Conservation (phyloP, 2,329 filamentous ascomycete species). For the Diaporthe vaccinii region DNA sequence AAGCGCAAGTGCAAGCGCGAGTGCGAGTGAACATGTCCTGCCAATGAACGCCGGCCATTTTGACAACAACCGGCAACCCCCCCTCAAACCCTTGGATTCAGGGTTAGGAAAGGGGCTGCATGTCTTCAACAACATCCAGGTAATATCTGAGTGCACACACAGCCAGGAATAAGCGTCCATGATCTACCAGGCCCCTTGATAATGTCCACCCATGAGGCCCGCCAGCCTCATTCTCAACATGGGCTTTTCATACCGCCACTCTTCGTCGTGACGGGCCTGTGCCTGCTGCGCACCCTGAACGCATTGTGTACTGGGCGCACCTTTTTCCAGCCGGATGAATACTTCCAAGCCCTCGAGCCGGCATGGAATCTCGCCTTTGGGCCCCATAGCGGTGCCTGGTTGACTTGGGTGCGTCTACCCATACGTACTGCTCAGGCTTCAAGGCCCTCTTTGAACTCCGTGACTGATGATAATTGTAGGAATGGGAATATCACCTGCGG, state of each 20-base stretch:
- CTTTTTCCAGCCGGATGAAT: slow-evolving; percentile 99
- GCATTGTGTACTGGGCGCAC: slow-evolving; percentile 79
- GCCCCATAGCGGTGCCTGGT: slow-evolving; percentile 81
- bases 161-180: background rate
- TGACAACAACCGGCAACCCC: background rate
- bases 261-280: slow-evolving; percentile 55
- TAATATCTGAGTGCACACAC: background rate
- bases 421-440: background rate
- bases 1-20: background rate
- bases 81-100: background rate
- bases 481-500: slow-evolving; percentile 90
- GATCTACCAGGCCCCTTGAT: slow-evolving; percentile 15
- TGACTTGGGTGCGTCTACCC: slow-evolving; percentile 86
- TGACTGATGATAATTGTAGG: slow-evolving; percentile 65
- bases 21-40: background rate
- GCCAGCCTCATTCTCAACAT: slow-evolving; percentile 39
- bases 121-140: background rate
- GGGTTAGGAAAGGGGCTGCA: slow-evolving; percentile 8
- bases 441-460: slow-evolving; percentile 36
- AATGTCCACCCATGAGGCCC: slow-evolving; percentile 36
- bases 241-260: slow-evolving; percentile 38
- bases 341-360: slow-evolving; percentile 94
- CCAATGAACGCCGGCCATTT: slow-evolving; percentile 31
- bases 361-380: slow-evolving; percentile 94
- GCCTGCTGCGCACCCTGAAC: slow-evolving; percentile 84